These are phyloP conservation scores for Poteriospumella lacustris DNA, from an alignment of 108 stramenopile genomes.

Conservation along the genomic window DNA sequence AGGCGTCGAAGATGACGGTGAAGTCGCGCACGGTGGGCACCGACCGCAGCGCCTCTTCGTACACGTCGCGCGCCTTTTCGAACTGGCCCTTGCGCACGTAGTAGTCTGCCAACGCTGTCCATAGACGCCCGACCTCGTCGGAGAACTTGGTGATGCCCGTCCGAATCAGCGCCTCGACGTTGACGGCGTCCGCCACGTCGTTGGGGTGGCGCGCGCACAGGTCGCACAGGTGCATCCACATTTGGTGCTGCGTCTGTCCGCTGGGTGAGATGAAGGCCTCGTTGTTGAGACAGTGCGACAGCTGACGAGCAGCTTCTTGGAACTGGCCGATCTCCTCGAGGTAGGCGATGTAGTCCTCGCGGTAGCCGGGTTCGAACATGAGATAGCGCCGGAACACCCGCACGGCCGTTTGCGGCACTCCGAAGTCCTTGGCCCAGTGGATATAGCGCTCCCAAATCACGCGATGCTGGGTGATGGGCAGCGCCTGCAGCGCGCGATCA, in stretches of 20 bases:
- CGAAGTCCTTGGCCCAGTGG: slow-evolving; percentile 56
- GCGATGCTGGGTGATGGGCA: slow-evolving; percentile 86
- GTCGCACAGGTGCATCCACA: slow-evolving; percentile 89
- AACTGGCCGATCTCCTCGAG: slow-evolving; percentile 52
- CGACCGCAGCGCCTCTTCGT: slow-evolving; percentile 83
- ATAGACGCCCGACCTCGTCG: slow-evolving; percentile 86
- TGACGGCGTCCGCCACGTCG: slow-evolving; percentile 47
- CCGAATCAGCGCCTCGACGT: slow-evolving; percentile 77
- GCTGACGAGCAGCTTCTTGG: slow-evolving; percentile 77
- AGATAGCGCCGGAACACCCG: slow-evolving; percentile 45
- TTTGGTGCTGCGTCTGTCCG: slow-evolving; percentile 70
- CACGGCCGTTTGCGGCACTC: slow-evolving; percentile 42
- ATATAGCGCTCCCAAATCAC: slow-evolving; percentile 75
- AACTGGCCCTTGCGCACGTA: slow-evolving; percentile 89
- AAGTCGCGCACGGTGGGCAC: slow-evolving; percentile 84
- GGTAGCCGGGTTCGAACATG: slow-evolving; percentile 35
- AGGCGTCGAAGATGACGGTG: slow-evolving; percentile 88
- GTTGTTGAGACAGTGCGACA: slow-evolving; percentile 64
- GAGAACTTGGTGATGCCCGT: slow-evolving; percentile 69
- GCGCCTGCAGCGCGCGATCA: slow-evolving; percentile 78
- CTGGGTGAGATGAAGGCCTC: slow-evolving; percentile 57
- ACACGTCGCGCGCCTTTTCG: slow-evolving; percentile 84
- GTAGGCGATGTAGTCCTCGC: slow-evolving; percentile 57
- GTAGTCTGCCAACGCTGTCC: slow-evolving; percentile 76
- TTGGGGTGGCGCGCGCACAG: slow-evolving; percentile 77